These are phyloP conservation scores for Hymenoscyphus fraxineus DNA, from an alignment of 2,329 filamentous ascomycete genomes.

Conservation along the genomic window DNA sequence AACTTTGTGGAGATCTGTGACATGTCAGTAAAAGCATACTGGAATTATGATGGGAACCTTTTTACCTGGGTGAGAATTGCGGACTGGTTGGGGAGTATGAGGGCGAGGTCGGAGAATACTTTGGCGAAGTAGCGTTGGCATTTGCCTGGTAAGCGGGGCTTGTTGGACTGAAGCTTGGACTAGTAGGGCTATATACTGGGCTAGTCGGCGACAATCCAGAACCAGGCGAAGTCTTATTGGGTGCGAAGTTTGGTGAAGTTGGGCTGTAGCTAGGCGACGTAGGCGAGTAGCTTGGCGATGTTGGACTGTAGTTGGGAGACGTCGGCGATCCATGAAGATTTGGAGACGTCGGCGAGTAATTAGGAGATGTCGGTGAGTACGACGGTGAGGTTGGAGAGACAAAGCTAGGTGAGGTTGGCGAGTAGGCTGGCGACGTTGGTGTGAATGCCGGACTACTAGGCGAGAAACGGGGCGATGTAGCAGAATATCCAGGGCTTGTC, in stretches of 20 bases:
- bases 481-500: slow-evolving; percentile 50
- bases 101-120: slow-evolving; percentile 32
- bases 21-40: slow-evolving; percentile 10
- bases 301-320: slow-evolving; percentile 44
- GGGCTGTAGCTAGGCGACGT: slow-evolving; percentile 32
- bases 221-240: slow-evolving; percentile 28
- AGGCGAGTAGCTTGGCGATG: slow-evolving; percentile 38
- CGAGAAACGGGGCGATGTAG: slow-evolving; percentile 52
- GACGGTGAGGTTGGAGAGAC: slow-evolving; percentile 67
- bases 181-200: slow-evolving; percentile 33
- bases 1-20: slow-evolving; percentile 27
- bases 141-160: slow-evolving; percentile 28
- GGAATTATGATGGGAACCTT: background rate
- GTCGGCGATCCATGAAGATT: slow-evolving; percentile 48
- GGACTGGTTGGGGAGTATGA: slow-evolving; percentile 31
- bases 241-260: slow-evolving; percentile 30
- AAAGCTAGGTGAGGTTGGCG: slow-evolving; percentile 35
- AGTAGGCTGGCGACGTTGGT: slow-evolving; percentile 35
- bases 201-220: slow-evolving; percentile 32
- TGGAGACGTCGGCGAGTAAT: slow-evolving; percentile 68
- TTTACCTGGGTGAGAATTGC: slow-evolving; percentile 32
- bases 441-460: slow-evolving; percentile 48
- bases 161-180: slow-evolving; percentile 33
- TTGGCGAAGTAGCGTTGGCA: slow-evolving; percentile 38
- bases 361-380: slow-evolving; percentile 71